Evolutionary conservation across 2,329 filamentous ascomycete species (phyloP), one percentile per base, ranked within the genome.

Genomic region (Penicillium janthinellum): DNA sequence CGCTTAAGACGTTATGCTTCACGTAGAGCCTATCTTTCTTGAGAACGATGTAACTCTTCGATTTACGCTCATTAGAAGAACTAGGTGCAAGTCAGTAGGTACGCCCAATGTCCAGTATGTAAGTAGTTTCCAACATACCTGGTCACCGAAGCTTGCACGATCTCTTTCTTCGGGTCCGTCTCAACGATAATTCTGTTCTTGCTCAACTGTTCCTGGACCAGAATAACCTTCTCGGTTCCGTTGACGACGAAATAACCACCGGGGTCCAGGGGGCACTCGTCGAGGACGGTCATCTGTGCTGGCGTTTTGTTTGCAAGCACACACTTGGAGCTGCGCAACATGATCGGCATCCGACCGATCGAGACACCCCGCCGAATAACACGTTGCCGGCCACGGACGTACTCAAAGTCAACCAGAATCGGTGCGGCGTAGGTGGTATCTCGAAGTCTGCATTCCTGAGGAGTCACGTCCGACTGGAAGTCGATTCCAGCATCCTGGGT

Each of bases 101-200:
- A 25, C 42, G 4, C 14, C 20, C n/a, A 14, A 20, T 10, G 15
- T n/a, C 39, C 34, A 17, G 50, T 20, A 39, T 17, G 14, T 25
- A 31, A 15, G 8, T 7, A 7, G 6, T 31, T n/a, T 31, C 22
- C 38, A 50, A 50, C 68, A 63, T 73, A 82, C 82, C 82, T 85
- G 7, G 93, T 99, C 34, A 98, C 95, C 1, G 95, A 98, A 39
- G 96, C 95, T 67, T 94, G 91, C 58, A 98, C 94, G 64, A 96
- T 88, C 61, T 90, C 90, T 78, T 97, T 98, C 79, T 96, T 96
- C 54, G 89, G 84, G 70, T 94, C 91, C 57, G 91, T 89, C 78
- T 99, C 96, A 15, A 99, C 94, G 74, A 99, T 97, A 71, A 99
- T 91, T 81, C 95, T 88, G 78, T 99, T 99, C 84, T 99, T 99